Percentiles rank a stretch among this genome's conserved stretches.
These are phyloP conservation scores for Limonomyces culmigenus DNA, from an alignment of 1,284 basidiomycete genomes.

Conservation along the genomic window DNA sequence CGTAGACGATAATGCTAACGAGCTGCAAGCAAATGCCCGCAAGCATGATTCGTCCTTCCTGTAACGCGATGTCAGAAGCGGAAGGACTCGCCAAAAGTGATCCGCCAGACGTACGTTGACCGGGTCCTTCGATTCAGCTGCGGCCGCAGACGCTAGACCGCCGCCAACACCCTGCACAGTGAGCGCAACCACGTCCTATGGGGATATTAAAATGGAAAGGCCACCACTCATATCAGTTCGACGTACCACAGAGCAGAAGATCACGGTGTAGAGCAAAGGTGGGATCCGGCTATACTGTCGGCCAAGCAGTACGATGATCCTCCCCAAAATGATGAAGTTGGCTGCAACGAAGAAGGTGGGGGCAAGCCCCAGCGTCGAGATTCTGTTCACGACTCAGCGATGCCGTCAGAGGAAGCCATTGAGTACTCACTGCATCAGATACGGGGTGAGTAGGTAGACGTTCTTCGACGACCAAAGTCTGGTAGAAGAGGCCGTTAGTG, in stretches of 20 bases:
- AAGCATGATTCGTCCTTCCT: slow-evolving; percentile 31
- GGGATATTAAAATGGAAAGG: not conserved
- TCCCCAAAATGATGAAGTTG: slow-evolving; percentile 30
- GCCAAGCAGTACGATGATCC: slow-evolving; percentile 23
- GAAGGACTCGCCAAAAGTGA: not conserved
- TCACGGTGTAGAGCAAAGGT: slow-evolving; percentile 17
- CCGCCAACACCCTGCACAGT: slow-evolving; percentile 27
- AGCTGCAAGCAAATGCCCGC: slow-evolving; percentile 28
- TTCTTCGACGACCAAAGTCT: slow-evolving; percentile 15
- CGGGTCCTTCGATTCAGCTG: not conserved
- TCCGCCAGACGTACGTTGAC: not conserved
- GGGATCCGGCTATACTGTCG: slow-evolving; percentile 21
- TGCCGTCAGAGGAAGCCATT: not conserved
- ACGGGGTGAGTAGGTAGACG: slow-evolving; percentile 9
- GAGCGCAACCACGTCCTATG: slow-evolving; percentile 21
- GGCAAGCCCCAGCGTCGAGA: slow-evolving; percentile 22
- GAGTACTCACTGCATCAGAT: slow-evolving; percentile 14
- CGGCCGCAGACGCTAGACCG: slow-evolving; percentile 7
- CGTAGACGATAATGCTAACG: slow-evolving; percentile 26
- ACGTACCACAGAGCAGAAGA: slow-evolving; percentile 18
- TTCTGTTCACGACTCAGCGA: slow-evolving; percentile 12
- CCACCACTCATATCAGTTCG: not conserved
- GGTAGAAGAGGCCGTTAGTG: not conserved
- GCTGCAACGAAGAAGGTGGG: slow-evolving; percentile 32
- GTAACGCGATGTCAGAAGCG: not conserved